These are phyloP conservation scores for Aspergillus sojae DNA, from an alignment of 2,329 filamentous ascomycete species.

Conservation along the genomic window DNA sequence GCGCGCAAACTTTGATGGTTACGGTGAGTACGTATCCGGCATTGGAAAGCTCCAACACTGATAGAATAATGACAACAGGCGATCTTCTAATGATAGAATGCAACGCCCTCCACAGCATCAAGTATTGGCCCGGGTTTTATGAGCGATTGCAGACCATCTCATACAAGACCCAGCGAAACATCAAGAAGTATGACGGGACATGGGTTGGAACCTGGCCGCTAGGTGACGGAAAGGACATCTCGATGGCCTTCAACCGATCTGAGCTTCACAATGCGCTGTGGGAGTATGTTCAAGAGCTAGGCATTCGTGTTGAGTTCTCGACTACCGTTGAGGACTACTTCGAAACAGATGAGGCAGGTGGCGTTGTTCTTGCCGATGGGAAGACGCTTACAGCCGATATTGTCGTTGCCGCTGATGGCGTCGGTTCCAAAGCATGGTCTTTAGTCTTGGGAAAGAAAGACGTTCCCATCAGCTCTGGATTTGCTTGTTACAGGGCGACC, in stretches of 20 bases:
- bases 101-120: constrained; percentile 2
- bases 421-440: constrained; percentile 7
- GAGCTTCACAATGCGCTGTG: constrained; percentile 4
- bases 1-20: neutral
- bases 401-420: constrained; percentile 10
- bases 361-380: neutral
- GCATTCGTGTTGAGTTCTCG: constrained; percentile 1
- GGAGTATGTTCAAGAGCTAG: constrained; percentile 1
- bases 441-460: constrained; percentile 8
- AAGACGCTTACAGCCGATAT: constrained; percentile 2
- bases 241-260: constrained; percentile 3
- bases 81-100: neutral
- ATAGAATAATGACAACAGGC: neutral
- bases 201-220: constrained; percentile 6
- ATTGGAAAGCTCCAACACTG: neutral
- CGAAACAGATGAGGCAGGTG: neutral
- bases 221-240: neutral
- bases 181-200: constrained; percentile 9
- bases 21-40: neutral
- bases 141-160: neutral
- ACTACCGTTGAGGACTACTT: constrained; percentile 1
- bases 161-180: neutral
- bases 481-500: constrained; percentile 7
- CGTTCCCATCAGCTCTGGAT: constrained; percentile 1
- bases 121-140: constrained; percentile 3